Base-by-base conservation (phyloP, 371 early-diverging fungal genomes). In the Mucor sp. region DNA sequence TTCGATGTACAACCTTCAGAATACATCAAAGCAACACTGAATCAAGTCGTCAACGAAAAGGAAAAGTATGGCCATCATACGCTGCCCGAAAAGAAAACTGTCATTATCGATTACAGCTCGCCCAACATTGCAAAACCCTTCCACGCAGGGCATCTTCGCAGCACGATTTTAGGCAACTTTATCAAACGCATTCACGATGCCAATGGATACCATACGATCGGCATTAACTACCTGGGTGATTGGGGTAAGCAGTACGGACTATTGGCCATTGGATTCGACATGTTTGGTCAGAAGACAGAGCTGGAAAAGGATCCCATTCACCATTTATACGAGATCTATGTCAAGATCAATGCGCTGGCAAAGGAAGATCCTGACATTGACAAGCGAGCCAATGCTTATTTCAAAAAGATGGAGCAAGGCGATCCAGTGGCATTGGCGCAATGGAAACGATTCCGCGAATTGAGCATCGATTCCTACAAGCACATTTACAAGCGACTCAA, bases 101-200 rank as follows among this genome's bases (percentile, higher is more conserved):
- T 91, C 23, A 78, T 99, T 25, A 89, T 99, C 60, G 99, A 99
- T 69, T 99, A 93, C 79, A 91, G 92, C 69, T 94, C 95, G 69
- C 99, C 99, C 60, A 99, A 99, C 86, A 99, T 99, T 68, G 99
- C 99, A 58, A 99, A 99, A 82, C 96, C 98, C n/a, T 99, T 99
- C 87, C 99, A 99, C 76, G 98, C 96, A 37, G 99, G 99, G 0
- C 99, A 99, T 77, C 84, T 99, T 77, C 91, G 99, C 59, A 94
- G 96, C 63, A 99, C 99, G 3, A 97, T 99, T 68, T 89, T 99
- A 59, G 99, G 99, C 50, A 96, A 95, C 78, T 98, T 99, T 83
- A 85, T 98, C 47, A 86, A 89, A 70, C 93, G 95, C 39, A 86
- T 95, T 17, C 88, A 93, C 76, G 83, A 88, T 58, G 94, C 93